Evolutionary conservation across 805 yeast species (phyloP).

Genomic region (Wickerhamomyces sydowiorum): DNA sequence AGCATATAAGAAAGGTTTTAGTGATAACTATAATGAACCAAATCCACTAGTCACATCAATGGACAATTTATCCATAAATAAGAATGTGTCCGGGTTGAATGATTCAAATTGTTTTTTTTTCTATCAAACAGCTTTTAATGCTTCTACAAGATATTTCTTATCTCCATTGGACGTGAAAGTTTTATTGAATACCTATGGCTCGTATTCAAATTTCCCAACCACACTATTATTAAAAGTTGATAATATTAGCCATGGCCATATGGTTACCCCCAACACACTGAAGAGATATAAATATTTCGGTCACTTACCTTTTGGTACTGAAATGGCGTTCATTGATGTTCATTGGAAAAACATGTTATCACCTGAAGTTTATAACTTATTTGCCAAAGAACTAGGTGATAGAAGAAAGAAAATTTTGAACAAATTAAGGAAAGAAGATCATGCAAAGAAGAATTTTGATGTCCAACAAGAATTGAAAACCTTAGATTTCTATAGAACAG

Average conservation of each 20-base stretch:
- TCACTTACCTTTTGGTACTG: slow-evolving; percentile 82
- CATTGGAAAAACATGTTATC: slow-evolving; percentile 61
- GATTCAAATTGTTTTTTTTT: slow-evolving; percentile 54
- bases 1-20: slow-evolving; percentile 29
- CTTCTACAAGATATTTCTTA: slow-evolving; percentile 60
- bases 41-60: slow-evolving; percentile 9
- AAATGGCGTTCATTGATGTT: slow-evolving; percentile 77
- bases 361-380: slow-evolving; percentile 37
- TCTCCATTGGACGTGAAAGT: slow-evolving; percentile 79
- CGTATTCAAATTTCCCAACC: slow-evolving; percentile 65
- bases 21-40: slow-evolving; percentile 15
- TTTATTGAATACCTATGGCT: slow-evolving; percentile 53
- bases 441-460: slow-evolving; percentile 50
- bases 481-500: slow-evolving; percentile 52
- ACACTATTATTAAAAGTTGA: slow-evolving; percentile 58
- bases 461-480: slow-evolving; percentile 52
- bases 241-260: slow-evolving; percentile 59
- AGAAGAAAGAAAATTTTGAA: slow-evolving; percentile 45
- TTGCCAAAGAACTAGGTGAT: slow-evolving; percentile 49
- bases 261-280: slow-evolving; percentile 52
- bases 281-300: slow-evolving; percentile 67
- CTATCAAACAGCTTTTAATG: slow-evolving; percentile 72
- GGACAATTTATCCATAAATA: slow-evolving; percentile 9
- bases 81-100: slow-evolving; percentile 16
- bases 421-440: slow-evolving; percentile 56